Evolutionary conservation across 306 rosid species (phyloP).

Genomic region (Begonia peltatifolia): DNA sequence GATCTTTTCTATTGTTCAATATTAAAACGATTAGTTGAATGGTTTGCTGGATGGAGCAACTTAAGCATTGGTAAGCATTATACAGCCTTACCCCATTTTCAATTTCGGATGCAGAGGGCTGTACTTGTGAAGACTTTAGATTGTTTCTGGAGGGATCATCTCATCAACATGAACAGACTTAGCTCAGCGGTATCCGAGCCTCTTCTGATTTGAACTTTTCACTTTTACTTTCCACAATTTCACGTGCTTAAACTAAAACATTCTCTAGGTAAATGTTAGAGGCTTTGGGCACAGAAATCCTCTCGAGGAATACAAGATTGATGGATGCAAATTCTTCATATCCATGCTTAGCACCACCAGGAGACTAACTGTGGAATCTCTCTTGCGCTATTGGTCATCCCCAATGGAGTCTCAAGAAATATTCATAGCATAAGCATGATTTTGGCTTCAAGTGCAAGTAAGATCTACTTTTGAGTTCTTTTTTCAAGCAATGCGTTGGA

Average conservation of each 20-base stretch:
- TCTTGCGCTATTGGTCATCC: constrained; percentile 83
- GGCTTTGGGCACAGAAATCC: constrained; percentile 98
- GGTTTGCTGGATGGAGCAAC: too few species aligned
- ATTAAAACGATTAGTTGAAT: too few species aligned
- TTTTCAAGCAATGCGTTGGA: not conserved
- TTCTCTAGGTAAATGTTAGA: constrained; percentile 78
- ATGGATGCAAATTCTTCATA: constrained; percentile 92
- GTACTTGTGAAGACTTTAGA: constrained; percentile 90
- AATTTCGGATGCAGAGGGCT: constrained; percentile 48
- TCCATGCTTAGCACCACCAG: constrained; percentile 97
- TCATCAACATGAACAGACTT: constrained; percentile 88
- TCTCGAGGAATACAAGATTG: constrained; percentile 93
- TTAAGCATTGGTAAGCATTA: too few species aligned
- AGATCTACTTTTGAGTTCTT: too few species aligned
- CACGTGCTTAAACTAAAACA: constrained; percentile 18
- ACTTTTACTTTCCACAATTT: constrained; percentile 11
- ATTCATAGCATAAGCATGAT: constrained; percentile 16
- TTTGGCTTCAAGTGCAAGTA: too few species aligned
- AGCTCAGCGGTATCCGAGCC: constrained; percentile 67
- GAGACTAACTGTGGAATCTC: constrained; percentile 78
- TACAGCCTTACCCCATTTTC: not conserved
- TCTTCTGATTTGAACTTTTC: constrained; percentile 6
- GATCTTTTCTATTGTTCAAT: too few species aligned
- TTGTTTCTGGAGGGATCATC: constrained; percentile 97
- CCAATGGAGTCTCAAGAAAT: constrained; percentile 74